Conservation (phyloP, 2,329 filamentous ascomycete species). For the Diaporthe sp. region DNA sequence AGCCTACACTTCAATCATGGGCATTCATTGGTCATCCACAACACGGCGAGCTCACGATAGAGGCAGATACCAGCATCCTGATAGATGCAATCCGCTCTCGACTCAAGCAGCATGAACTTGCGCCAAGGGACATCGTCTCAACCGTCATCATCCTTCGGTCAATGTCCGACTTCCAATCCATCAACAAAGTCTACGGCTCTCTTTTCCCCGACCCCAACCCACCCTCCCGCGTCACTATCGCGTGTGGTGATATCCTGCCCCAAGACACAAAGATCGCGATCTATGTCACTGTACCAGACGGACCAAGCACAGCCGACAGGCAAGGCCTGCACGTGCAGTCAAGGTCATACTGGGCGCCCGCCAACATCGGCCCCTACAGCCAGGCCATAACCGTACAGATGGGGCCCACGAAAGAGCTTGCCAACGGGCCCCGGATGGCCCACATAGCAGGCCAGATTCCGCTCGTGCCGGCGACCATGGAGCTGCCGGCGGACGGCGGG, state of each 20-base stretch:
- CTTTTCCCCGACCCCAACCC: conserved; percentile 86
- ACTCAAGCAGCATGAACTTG: conserved; percentile 53
- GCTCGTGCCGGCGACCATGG: conserved; percentile 85
- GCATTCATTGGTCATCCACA: neutral
- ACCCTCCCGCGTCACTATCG: conserved; percentile 86
- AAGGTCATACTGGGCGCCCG: conserved; percentile 95
- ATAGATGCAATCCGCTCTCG: conserved; percentile 59
- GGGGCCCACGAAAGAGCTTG: conserved; percentile 33
- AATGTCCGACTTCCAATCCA: conserved; percentile 82
- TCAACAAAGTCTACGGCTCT: conserved; percentile 83
- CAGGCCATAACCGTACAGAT: conserved; percentile 78
- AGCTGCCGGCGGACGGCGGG: conserved; percentile 57
- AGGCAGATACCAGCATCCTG: conserved; percentile 63
- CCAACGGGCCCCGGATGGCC: conserved; percentile 56
- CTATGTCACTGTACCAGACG: conserved; percentile 58
- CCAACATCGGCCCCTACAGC: conserved; percentile 97
- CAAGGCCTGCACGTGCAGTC: conserved; percentile 89
- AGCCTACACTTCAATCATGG: conserved; percentile 39
- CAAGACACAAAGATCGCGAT: conserved; percentile 71
- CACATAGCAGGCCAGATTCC: conserved; percentile 93
- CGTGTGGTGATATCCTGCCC: conserved; percentile 78
- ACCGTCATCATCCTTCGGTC: conserved; percentile 78
- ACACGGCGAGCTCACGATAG: conserved; percentile 51
- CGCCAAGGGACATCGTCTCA: conserved; percentile 63
- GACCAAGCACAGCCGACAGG: conserved; percentile 53